Conservation (phyloP, 257 asterid genomes). For the Rhazya stricta region DNA sequence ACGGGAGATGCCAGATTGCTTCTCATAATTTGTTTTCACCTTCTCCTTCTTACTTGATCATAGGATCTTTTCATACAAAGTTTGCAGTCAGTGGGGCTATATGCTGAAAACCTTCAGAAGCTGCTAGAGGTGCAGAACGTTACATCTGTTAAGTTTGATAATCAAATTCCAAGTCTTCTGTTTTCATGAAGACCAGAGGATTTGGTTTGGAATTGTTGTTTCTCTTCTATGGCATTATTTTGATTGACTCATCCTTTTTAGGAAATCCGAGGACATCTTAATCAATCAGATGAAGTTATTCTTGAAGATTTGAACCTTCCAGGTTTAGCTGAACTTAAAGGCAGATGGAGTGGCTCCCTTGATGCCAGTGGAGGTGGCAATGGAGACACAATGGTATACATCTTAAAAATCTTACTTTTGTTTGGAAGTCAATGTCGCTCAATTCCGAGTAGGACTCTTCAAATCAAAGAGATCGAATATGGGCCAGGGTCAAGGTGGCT, state of each 20-base stretch:
- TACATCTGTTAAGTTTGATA: not conserved
- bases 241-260: slow-evolving; percentile 27
- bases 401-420: slow-evolving; percentile 8
- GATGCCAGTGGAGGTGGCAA: slow-evolving; percentile 99
- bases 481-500: not conserved
- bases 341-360: slow-evolving; percentile 87
- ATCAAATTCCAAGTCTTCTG: not conserved
- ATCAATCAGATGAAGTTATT: slow-evolving; percentile 71
- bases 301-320: slow-evolving; percentile 88
- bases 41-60: slow-evolving; percentile 16
- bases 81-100: slow-evolving; percentile 80
- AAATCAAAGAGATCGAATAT: not conserved
- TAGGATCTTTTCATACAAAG: slow-evolving; percentile 92
- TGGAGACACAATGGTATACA: slow-evolving; percentile 86
- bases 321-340: slow-evolving; percentile 95
- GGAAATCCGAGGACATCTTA: slow-evolving; percentile 86
- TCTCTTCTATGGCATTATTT: slow-evolving; percentile 9
- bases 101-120: slow-evolving; percentile 83
- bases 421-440: slow-evolving; percentile 14
- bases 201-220: not conserved
- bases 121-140: slow-evolving; percentile 70
- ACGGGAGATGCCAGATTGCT: not conserved
- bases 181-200: not conserved
- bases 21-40: not conserved
- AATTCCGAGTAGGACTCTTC: not conserved